Base-by-base conservation (phyloP, 306 rosid species). In the Ormosia semicastrata region DNA sequence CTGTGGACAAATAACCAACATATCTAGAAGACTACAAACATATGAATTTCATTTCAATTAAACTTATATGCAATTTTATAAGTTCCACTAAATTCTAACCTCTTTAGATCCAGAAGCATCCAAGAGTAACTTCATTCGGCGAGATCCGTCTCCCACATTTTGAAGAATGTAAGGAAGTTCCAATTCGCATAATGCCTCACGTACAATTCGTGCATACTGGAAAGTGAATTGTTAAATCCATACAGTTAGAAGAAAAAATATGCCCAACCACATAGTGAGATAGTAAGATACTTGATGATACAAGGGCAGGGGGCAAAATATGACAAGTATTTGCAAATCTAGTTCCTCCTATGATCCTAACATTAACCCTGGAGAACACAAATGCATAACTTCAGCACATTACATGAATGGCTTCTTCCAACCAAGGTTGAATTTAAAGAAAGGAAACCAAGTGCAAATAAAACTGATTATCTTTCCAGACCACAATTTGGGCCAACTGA, bases 171-270 rank as follows among this genome's bases (percentile, higher is more conserved):
- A 94, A 46, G 97, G 97, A 82, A 94, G 94, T 87, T 94, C 98
- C 89, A 94, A 85, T 76, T 94, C 98, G 24, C 98, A 94, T n/a
- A 94, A 87, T 41, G 98, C 98, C 83, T 94, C 97, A 8, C 97
- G 98, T 50, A 94, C 97, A 81, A 92, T 85, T 80, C 98, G 79
- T 41, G 98, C 94, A 84, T 84, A 83, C 98, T 94, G 79, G 53
- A 76, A 81, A 77, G 72, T 50, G 81, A 54, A 63, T 49, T 17
- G 57, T 43, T 6, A 64, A 47, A 72, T 33, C 12, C 5, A 58
- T 58, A 53, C 50, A 57, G 75, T 77, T 77, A 65, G 81, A 66
- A 53, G 63, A 59, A 82, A 29, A 70, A 41, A 36, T 57, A 66
- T n/a, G 67, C 7, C 49, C 43, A 73, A 56, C 7, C 54, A 34